Conservation (phyloP, 176 grass and related monocot genomes). For the Eleusine indica region DNA sequence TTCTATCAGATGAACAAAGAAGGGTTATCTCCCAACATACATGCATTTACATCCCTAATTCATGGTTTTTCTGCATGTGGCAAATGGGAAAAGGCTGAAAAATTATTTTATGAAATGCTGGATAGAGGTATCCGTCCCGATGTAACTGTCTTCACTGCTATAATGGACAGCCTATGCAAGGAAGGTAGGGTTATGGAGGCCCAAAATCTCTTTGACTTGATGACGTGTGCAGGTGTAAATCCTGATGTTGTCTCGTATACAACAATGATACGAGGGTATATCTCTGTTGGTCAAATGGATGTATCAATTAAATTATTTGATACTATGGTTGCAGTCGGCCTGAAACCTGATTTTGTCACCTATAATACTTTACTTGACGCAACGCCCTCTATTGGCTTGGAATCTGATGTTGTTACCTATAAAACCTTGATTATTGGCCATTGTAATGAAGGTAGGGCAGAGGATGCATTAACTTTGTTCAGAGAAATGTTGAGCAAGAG, state of each 20-base stretch:
- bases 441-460: not conserved
- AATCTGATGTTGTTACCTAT: not conserved
- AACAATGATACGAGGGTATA: slow-evolving; percentile 11
- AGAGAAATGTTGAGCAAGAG: slow-evolving; percentile 10
- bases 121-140: not conserved
- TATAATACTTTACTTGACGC: not conserved
- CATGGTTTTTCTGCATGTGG: not conserved
- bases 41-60: not conserved
- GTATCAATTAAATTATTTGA: not conserved
- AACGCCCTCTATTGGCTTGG: not conserved
- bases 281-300: not conserved
- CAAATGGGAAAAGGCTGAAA: not conserved
- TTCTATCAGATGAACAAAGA: not conserved
- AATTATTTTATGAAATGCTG: not conserved
- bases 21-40: not conserved
- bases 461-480: not conserved
- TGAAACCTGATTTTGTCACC: not conserved
- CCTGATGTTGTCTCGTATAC: slow-evolving; percentile 33
- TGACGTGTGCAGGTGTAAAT: slow-evolving; percentile 8
- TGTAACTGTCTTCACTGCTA: not conserved
- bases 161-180: slow-evolving; percentile 27
- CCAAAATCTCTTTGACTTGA: slow-evolving; percentile 18
- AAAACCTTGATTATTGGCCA: not conserved
- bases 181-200: slow-evolving; percentile 22
- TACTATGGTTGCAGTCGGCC: not conserved